Conservation (phyloP, 176 grass and related monocot species). For the Hordeum marinum region DNA sequence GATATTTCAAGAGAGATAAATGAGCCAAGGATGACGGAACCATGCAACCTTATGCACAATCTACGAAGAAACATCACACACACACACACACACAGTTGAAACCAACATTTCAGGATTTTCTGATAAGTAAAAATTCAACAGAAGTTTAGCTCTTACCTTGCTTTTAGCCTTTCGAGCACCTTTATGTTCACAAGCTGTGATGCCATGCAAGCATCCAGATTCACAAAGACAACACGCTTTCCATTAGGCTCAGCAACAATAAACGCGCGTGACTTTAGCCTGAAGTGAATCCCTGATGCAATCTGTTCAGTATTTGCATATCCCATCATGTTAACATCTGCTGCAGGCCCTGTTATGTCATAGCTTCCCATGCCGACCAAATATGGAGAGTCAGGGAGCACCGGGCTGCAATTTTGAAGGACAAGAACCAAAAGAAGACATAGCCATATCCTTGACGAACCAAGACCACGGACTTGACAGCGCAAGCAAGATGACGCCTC, state of each 20-base stretch:
- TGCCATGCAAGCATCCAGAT: conserved; percentile 99
- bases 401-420: conserved; percentile 37
- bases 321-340: conserved; percentile 99
- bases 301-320: conserved; percentile 91
- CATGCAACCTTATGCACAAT: not conserved
- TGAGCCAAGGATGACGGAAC: not conserved
- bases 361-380: conserved; percentile 84
- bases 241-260: conserved; percentile 85
- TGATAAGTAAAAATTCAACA: not conserved
- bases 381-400: conserved; percentile 60
- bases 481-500: conserved; percentile 37
- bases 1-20: not conserved
- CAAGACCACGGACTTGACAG: not conserved
- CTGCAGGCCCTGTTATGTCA: conserved; percentile 95
- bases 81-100: not conserved
- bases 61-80: not conserved
- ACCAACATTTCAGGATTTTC: not conserved
- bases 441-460: conserved; percentile 30
- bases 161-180: conserved; percentile 88
- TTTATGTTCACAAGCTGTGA: conserved; percentile 92
- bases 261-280: conserved; percentile 87
- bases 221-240: conserved; percentile 87
- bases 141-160: conserved; percentile 37
- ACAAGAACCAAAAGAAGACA: conserved; percentile 54
- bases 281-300: conserved; percentile 88